These are phyloP conservation scores for Aspergillus fumigatus DNA, from an alignment of 2,329 filamentous ascomycete species.

Conservation along the genomic window DNA sequence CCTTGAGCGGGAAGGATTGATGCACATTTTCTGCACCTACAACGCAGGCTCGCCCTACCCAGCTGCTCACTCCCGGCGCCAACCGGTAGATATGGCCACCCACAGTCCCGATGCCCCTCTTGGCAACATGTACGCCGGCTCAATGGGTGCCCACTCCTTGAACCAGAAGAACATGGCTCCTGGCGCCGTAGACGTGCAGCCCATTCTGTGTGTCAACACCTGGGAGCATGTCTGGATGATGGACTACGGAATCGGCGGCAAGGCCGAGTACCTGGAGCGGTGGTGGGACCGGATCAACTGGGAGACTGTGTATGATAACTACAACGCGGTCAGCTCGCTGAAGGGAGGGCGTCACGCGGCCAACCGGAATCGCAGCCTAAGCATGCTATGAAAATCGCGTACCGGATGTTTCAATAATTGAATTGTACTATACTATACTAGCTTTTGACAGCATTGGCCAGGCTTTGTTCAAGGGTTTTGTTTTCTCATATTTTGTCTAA, in stretches of 20 bases:
- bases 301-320: slow-evolving; percentile 60
- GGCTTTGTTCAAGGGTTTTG: slow-evolving; percentile 11
- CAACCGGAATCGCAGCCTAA: slow-evolving; percentile 21
- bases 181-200: slow-evolving; percentile 54
- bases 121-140: slow-evolving; percentile 33
- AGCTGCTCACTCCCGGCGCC: slow-evolving; percentile 73
- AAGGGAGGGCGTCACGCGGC: slow-evolving; percentile 18
- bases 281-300: slow-evolving; percentile 93
- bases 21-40: slow-evolving; percentile 79
- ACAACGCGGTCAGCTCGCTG: slow-evolving; percentile 28
- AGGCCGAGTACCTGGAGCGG: slow-evolving; percentile 66
- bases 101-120: slow-evolving; percentile 30
- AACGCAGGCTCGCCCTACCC: slow-evolving; percentile 85
- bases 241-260: slow-evolving; percentile 74
- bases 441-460: slow-evolving; percentile 3
- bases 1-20: slow-evolving; percentile 42
- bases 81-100: slow-evolving; percentile 48
- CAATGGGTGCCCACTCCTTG: slow-evolving; percentile 30
- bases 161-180: slow-evolving; percentile 36
- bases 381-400: slow-evolving; percentile 19
- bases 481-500: slow-evolving; percentile 12
- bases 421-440: slow-evolving; percentile 23
- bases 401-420: slow-evolving; percentile 19
- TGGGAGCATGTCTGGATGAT: slow-evolving; percentile 93
- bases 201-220: slow-evolving; percentile 86